phyloP scores from a whole-genome alignment of 2,329 filamentous ascomycete genomes.

The Fusarium floridanum region DNA sequence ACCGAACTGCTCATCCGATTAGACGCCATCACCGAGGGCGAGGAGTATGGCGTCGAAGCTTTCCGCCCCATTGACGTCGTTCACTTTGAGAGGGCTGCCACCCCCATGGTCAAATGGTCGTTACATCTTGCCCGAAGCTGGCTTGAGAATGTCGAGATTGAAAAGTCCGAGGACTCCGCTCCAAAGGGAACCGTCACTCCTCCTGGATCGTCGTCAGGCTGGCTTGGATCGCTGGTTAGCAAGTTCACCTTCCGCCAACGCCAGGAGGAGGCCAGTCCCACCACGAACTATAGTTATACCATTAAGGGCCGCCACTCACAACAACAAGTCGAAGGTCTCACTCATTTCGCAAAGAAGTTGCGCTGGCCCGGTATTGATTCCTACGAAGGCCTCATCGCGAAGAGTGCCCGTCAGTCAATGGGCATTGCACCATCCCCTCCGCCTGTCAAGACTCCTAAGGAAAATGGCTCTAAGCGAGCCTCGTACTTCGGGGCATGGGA shows the following conservation, averaged over 20 bases:
- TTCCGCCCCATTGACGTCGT: conserved; percentile 69
- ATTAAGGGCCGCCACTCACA: conserved; percentile 68
- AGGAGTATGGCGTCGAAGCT: conserved; percentile 65
- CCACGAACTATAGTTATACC: conserved; percentile 56
- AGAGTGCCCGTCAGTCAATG: conserved; percentile 60
- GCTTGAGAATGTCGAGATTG: conserved; percentile 76
- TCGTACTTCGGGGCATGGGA: conserved; percentile 63
- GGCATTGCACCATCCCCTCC: conserved; percentile 47
- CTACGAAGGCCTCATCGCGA: conserved; percentile 62
- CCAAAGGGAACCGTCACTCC: conserved; percentile 21
- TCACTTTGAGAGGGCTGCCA: conserved; percentile 73
- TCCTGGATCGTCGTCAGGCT: conserved; percentile 48
- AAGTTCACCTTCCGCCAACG: conserved; percentile 62
- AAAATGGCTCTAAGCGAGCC: conserved; percentile 54
- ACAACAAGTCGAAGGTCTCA: conserved; percentile 71
- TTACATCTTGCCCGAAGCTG: conserved; percentile 73
- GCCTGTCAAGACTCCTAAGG: conserved; percentile 52
- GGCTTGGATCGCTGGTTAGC: conserved; percentile 70
- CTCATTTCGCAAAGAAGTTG: conserved; percentile 73
- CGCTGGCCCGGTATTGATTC: conserved; percentile 72
- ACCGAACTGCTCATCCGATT: conserved; percentile 75
- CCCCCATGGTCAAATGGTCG: conserved; percentile 74
- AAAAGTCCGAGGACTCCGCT: conserved; percentile 55
- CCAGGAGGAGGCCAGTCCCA: conserved; percentile 52
- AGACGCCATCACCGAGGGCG: conserved; percentile 72